phyloP scores from a whole-genome alignment of 2,329 filamentous ascomycete genomes.

The Grosmannia penicillata region DNA sequence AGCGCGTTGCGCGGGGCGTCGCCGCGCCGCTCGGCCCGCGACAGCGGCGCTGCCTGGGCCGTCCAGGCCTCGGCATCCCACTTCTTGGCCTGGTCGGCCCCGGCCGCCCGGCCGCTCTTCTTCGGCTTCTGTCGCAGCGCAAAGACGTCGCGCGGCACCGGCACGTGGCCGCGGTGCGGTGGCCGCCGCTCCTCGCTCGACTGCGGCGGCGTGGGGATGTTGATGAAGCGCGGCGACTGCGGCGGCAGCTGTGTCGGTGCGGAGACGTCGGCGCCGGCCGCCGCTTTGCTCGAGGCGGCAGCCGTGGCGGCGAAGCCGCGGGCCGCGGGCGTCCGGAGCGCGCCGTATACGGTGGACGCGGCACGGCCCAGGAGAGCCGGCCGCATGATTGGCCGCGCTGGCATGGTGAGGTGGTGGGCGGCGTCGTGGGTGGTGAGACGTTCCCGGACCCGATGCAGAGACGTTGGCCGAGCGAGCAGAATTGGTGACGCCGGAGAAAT shows the following conservation, averaged over 20 bases:
- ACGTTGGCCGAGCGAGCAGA: not conserved
- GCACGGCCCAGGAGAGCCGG: slow-evolving; percentile 3
- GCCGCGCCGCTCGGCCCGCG: slow-evolving; percentile 23
- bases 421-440: not conserved
- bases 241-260: slow-evolving; percentile 48
- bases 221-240: slow-evolving; percentile 78
- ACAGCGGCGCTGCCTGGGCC: slow-evolving; percentile 39
- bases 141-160: slow-evolving; percentile 73
- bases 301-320: not conserved
- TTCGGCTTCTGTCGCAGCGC: slow-evolving; percentile 19
- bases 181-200: slow-evolving; percentile 34
- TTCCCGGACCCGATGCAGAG: not conserved
- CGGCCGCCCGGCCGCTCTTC: slow-evolving; percentile 13
- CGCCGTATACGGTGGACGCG: not conserved
- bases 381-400: slow-evolving; percentile 6
- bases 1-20: slow-evolving; percentile 20
- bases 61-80: slow-evolving; percentile 44
- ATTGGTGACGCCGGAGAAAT: not conserved
- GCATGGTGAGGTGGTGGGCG: slow-evolving; percentile 3
- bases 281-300: slow-evolving; percentile 4
- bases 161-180: slow-evolving; percentile 61
- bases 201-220: slow-evolving; percentile 65
- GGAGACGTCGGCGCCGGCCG: slow-evolving; percentile 12
- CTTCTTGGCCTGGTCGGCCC: slow-evolving; percentile 30
- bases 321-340: not conserved